Evolutionary conservation across 345 rosid species (phyloP).

Genomic region (Cardamine resedifolia): DNA sequence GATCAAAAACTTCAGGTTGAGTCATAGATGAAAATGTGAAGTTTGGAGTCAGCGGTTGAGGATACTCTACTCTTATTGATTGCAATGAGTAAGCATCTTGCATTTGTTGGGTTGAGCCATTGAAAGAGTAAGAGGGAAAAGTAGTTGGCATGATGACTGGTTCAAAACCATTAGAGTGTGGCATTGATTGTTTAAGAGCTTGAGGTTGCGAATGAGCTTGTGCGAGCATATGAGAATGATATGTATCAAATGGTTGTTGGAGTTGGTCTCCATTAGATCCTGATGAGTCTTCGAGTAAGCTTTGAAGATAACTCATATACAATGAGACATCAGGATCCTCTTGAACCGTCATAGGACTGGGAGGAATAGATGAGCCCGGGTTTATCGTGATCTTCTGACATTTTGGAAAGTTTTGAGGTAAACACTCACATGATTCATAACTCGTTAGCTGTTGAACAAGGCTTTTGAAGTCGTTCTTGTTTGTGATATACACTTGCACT

Average conservation of each 20-base stretch:
- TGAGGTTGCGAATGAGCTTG: not conserved
- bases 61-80: constrained; percentile 58
- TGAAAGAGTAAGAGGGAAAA: constrained; percentile 43
- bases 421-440: constrained; percentile 54
- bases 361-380: constrained; percentile 42
- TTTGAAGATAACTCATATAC: constrained; percentile 69
- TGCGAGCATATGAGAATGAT: not conserved
- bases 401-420: constrained; percentile 61
- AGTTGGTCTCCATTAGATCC: constrained; percentile 22
- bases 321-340: constrained; percentile 61
- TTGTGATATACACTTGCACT: constrained; percentile 62
- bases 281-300: constrained; percentile 45
- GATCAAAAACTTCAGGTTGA: constrained; percentile 45
- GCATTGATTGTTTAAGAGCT: constrained; percentile 15
- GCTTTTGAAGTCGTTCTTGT: constrained; percentile 79
- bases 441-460: constrained; percentile 86
- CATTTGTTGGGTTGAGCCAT: constrained; percentile 44
- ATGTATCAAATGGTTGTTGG: not conserved
- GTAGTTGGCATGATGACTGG: constrained; percentile 37
- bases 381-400: constrained; percentile 42
- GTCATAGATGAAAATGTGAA: constrained; percentile 60
- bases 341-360: constrained; percentile 30
- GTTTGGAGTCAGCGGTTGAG: constrained; percentile 58
- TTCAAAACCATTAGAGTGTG: constrained; percentile 48
- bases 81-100: constrained; percentile 51